These are phyloP conservation scores for Morella rubra DNA, from an alignment of 306 rosid genomes.

Conservation along the genomic window DNA sequence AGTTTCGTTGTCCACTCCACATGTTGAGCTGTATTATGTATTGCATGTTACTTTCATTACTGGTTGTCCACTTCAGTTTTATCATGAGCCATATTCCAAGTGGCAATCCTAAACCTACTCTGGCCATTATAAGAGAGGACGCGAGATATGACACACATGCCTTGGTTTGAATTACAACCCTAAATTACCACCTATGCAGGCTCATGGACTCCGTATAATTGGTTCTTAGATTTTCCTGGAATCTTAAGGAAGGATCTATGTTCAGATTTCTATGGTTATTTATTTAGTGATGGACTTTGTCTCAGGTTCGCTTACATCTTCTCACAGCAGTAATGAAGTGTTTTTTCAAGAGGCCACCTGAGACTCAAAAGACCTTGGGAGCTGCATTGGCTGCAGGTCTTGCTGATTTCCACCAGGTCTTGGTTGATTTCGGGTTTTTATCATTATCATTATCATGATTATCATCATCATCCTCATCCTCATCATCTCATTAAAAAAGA, in stretches of 20 bases:
- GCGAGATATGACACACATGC: background rate
- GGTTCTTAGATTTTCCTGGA: background rate
- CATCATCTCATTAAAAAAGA: background rate
- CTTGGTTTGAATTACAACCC: background rate
- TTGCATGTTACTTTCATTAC: slow-evolving; percentile 9
- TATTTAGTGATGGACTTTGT: slow-evolving; percentile 31
- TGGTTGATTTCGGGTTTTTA: slow-evolving; percentile 19
- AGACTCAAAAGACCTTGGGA: slow-evolving; percentile 86
- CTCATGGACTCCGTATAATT: background rate
- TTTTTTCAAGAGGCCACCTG: slow-evolving; percentile 97
- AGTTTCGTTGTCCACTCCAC: background rate
- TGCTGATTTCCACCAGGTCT: slow-evolving; percentile 94
- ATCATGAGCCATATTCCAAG: background rate
- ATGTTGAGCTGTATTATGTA: background rate
- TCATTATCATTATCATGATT: background rate
- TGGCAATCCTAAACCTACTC: background rate
- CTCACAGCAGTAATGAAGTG: slow-evolving; percentile 99
- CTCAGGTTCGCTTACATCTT: slow-evolving; percentile 96
- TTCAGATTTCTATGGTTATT: slow-evolving; percentile 10
- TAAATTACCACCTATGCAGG: background rate
- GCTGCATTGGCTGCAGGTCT: slow-evolving; percentile 96
- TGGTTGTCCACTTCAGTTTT: background rate
- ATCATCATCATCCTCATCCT: background rate
- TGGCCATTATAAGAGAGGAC: background rate
- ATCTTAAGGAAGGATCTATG: background rate